phyloP scores from a whole-genome alignment of 2,329 filamentous ascomycete genomes.

The Helotiales sp. region DNA sequence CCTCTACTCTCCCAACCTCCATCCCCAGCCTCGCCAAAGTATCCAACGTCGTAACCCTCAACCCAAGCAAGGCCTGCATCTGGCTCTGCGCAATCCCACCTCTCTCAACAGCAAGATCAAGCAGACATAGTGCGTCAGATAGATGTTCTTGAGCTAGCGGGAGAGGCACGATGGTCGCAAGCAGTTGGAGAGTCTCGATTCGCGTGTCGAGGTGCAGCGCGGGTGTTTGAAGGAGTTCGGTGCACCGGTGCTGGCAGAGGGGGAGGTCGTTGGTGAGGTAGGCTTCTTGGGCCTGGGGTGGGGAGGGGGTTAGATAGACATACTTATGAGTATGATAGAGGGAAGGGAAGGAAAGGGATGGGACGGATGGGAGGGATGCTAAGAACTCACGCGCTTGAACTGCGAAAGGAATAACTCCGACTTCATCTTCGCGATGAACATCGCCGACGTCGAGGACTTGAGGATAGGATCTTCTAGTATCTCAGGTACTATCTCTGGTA shows the following conservation, averaged over 20 bases:
- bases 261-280: conserved; percentile 5
- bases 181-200: conserved; percentile 9
- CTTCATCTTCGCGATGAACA: conserved; percentile 15
- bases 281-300: conserved; percentile 16
- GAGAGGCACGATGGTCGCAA: conserved; percentile 6
- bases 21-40: conserved; percentile 1
- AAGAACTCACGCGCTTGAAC: conserved; percentile 11
- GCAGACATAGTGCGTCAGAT: background rate
- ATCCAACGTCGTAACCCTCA: conserved; percentile 12
- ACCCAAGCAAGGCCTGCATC: background rate
- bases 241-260: conserved; percentile 9
- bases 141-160: background rate
- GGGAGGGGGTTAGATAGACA: too few species aligned
- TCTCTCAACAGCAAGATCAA: conserved; percentile 4
- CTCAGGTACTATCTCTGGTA: background rate
- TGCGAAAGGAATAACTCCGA: conserved; percentile 11
- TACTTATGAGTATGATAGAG: too few species aligned
- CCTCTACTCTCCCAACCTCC: background rate
- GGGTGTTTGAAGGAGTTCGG: conserved; percentile 5
- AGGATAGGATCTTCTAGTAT: conserved; percentile 1
- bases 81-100: background rate
- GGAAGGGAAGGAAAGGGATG: too few species aligned
- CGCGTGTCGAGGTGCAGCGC: conserved; percentile 13
- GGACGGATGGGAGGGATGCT: background rate
- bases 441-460: conserved; percentile 6